phyloP scores from a whole-genome alignment of 768 basidiomycete species.

The Boletellus emodensis region DNA sequence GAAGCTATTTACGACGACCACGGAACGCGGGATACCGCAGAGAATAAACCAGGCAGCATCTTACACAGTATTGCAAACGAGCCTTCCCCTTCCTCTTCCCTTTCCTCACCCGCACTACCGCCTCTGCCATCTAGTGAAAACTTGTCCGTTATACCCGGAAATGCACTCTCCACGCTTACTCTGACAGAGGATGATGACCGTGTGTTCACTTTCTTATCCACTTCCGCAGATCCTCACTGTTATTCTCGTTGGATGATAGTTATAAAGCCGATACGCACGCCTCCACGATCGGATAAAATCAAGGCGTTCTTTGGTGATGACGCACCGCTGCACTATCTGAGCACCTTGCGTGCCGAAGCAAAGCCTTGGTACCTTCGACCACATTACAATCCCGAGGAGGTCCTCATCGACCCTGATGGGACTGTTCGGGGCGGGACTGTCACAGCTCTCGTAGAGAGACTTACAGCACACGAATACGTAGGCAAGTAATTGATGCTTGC shows the following conservation, averaged over 20 bases:
- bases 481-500: constrained; percentile 35
- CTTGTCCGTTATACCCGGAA: neutral
- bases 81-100: neutral
- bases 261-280: constrained; percentile 10
- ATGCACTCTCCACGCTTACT: neutral
- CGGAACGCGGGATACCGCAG: constrained; percentile 3
- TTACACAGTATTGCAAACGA: constrained; percentile 9
- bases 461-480: constrained; percentile 62
- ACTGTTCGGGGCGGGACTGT: constrained; percentile 60
- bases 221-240: neutral
- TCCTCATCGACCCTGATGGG: constrained; percentile 61
- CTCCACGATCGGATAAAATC: constrained; percentile 38
- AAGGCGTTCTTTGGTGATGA: constrained; percentile 50
- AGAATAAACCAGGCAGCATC: constrained; percentile 9
- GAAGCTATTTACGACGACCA: constrained; percentile 14
- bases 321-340: constrained; percentile 42
- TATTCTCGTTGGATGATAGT: constrained; percentile 9
- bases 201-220: neutral
- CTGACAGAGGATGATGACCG: constrained; percentile 19
- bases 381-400: constrained; percentile 52
- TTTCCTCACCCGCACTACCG: constrained; percentile 3
- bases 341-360: constrained; percentile 36
- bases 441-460: constrained; percentile 54
- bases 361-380: constrained; percentile 60
- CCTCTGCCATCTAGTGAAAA: constrained; percentile 13